Conservation (phyloP, 2,329 filamentous ascomycete genomes). For the Botrytis byssoidea region DNA sequence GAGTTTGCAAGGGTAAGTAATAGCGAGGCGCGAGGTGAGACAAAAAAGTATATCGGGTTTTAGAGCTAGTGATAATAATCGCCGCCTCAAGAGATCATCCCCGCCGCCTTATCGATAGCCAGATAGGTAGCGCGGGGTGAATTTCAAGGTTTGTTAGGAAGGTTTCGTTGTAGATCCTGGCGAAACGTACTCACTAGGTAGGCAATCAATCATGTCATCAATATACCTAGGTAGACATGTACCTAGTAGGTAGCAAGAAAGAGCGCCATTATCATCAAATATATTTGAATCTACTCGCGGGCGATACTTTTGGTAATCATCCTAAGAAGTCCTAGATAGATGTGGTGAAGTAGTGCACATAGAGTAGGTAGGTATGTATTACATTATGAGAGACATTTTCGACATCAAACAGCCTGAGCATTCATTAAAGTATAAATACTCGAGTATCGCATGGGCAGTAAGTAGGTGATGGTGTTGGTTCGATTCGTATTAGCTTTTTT, state of each 20-base stretch:
- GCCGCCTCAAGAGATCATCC: conserved; percentile 6
- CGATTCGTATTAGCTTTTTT: not conserved
- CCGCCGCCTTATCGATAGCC: conserved; percentile 27
- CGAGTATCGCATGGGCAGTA: not conserved
- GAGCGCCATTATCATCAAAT: not conserved
- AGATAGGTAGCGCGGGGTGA: conserved; percentile 20
- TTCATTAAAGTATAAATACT: not conserved
- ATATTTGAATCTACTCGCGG: not conserved
- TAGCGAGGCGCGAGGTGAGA: conserved; percentile 17
- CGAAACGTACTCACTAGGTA: not conserved
- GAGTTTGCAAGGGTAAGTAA: conserved; percentile 16
- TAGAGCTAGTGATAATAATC: not conserved
- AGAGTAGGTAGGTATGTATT: not conserved
- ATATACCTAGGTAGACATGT: not conserved
- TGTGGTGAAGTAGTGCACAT: not conserved
- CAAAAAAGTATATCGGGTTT: conserved; percentile 3
- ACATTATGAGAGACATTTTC: not conserved
- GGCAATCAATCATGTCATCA: not conserved
- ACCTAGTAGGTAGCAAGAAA: not conserved
- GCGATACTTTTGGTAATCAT: not conserved
- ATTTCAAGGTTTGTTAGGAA: conserved; percentile 6
- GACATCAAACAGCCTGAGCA: not conserved
- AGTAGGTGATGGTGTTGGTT: not conserved
- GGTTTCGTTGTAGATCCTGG: not conserved
- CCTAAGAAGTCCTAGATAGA: not conserved